Evolutionary conservation across 139 green algal species (phyloP), one percentile per base, ranked within the genome.

Genomic region (Chlorella vulgaris): DNA sequence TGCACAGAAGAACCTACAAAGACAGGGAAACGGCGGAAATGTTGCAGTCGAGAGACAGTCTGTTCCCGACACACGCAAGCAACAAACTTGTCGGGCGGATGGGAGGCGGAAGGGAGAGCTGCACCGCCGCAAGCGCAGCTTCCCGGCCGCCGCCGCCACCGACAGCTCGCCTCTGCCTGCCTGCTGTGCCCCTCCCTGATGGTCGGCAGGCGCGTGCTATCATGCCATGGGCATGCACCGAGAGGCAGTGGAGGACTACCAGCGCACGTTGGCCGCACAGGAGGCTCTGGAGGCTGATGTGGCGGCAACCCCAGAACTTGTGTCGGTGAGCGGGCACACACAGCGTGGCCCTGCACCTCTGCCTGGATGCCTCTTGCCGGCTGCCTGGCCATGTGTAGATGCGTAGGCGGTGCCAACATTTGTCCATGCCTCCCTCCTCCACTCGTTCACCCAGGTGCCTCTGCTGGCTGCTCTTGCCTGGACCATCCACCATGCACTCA

Each of bases 201-300:
- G 4, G 26, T 24, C 8, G 50, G n/a, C 80, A 89, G 88, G 84
- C 7, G 90, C 90, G 8, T 93, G 90, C 80, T 67, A 92, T 36
- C 90, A 93, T 61, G 88, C 90, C 6, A 29, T 92, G 31, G 90
- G 90, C 0, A 77, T 74, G 60, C 85, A 90, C 74, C n/a, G 61
- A n/a, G 29, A 80, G n/a, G 90, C 90, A 3, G 78, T 87, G 15
- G 42, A 78, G 0, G 86, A 93, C 78, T 93, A 93, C 63, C 67
- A 90, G 36, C 42, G 69, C 15, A 80, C 85, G 31, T 83, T 89
- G 65, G 86, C 86, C 35, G 74, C 71, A 29, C 69, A 77, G 40
- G 65, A 80, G 13, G 47, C 78, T 2, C 53, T 69, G 42, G 38
- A 38, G 2, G 33, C 51, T 3, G 69, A 29, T 2, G 47, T 24